A percentile compares a stretch with the other conserved stretches of the same genome.
Evolutionary conservation across 805 yeast genomes (phyloP).

Genomic region (Ogataea minuta): DNA sequence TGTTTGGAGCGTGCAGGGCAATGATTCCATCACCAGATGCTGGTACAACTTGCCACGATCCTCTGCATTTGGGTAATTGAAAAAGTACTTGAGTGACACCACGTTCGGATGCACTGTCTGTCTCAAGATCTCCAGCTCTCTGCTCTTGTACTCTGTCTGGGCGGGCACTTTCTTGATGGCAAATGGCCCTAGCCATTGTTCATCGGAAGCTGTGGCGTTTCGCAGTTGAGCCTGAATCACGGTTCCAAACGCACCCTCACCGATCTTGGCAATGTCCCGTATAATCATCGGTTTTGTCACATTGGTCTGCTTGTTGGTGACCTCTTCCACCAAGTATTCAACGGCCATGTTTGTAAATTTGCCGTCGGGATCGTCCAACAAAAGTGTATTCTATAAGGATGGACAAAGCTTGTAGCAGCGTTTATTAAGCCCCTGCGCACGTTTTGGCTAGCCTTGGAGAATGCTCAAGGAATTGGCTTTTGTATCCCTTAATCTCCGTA

Average conservation of each 20-base stretch:
- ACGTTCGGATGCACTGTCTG: slow-evolving; percentile 79
- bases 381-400: not conserved
- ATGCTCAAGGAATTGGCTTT: slow-evolving; percentile 3
- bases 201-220: slow-evolving; percentile 26
- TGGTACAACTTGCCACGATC: slow-evolving; percentile 66
- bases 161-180: slow-evolving; percentile 86
- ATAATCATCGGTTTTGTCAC: slow-evolving; percentile 60
- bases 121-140: slow-evolving; percentile 76
- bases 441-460: not conserved
- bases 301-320: slow-evolving; percentile 57
- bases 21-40: slow-evolving; percentile 82
- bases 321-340: slow-evolving; percentile 57
- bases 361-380: not conserved
- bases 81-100: slow-evolving; percentile 65
- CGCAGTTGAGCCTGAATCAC: slow-evolving; percentile 68
- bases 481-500: slow-evolving; percentile 5
- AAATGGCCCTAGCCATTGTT: slow-evolving; percentile 71
- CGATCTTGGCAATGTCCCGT: slow-evolving; percentile 69
- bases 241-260: slow-evolving; percentile 86
- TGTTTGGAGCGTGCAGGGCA: slow-evolving; percentile 74
- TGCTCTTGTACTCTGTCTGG: slow-evolving; percentile 79
- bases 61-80: slow-evolving; percentile 60
- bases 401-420: not conserved
- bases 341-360: slow-evolving; percentile 17
- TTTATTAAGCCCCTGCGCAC: slow-evolving; percentile 3